phyloP scores from a whole-genome alignment of 257 asterid species.

The Penstemon newberryi region DNA sequence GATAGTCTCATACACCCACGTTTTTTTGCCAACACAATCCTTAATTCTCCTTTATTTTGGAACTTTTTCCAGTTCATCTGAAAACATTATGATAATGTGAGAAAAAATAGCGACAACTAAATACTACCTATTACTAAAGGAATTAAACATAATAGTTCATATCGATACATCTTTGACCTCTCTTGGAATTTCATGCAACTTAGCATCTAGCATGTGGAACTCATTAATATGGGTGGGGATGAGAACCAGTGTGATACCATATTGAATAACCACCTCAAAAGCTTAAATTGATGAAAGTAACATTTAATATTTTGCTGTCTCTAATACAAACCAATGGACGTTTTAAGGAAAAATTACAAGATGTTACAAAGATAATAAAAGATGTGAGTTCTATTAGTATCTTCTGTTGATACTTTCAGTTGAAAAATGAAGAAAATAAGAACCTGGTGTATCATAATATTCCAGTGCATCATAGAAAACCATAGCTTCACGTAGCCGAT shows the following conservation, averaged over 20 bases:
- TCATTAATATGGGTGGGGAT: no score
- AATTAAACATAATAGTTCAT: not conserved
- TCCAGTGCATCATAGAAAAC: slow-evolving; percentile 84
- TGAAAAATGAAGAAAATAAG: slow-evolving; percentile 19
- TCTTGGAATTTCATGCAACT: slow-evolving; percentile 2
- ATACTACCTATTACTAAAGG: not conserved
- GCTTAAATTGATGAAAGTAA: no score
- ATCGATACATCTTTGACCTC: not conserved
- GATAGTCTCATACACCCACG: no score
- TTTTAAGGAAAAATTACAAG: no score
- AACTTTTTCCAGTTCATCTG: no score
- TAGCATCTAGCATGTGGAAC: not conserved
- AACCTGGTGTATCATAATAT: slow-evolving; percentile 88
- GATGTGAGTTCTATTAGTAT: not conserved
- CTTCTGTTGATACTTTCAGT: not conserved
- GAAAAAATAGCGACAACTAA: not conserved
- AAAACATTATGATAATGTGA: no score
- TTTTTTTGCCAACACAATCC: no score
- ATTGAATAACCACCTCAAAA: no score
- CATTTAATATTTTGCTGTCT: no score
- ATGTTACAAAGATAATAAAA: not conserved
- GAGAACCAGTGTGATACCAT: not conserved
- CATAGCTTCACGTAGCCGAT: slow-evolving; percentile 95
- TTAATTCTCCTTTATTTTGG: no score
- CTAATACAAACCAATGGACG: no score